phyloP scores from a whole-genome alignment of 129 eudicot genomes.

The Chrysanthemum seticuspe region DNA sequence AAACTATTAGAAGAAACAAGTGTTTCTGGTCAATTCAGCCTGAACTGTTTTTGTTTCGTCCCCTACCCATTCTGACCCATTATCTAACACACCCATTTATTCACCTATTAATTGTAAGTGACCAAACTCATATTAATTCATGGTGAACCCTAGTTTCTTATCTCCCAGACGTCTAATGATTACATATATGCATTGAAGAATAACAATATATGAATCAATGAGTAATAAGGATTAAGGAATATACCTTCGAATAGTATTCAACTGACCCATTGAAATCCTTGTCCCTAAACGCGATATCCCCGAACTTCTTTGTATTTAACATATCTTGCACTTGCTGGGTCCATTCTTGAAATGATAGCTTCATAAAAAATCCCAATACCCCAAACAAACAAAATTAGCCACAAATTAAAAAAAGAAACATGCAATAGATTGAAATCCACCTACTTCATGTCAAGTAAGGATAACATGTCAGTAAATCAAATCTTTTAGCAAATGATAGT shows the following conservation, averaged over 20 bases:
- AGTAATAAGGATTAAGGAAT: neutral
- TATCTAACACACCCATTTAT: no score
- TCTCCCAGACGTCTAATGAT: conserved; percentile 9
- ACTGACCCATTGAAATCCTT: conserved; percentile 82
- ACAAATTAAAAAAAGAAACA: neutral
- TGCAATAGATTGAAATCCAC: conserved; percentile 2
- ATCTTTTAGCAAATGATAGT: neutral
- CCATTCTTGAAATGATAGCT: conserved; percentile 99
- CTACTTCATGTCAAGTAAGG: no score
- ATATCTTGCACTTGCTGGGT: conserved; percentile 99
- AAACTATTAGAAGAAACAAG: neutral
- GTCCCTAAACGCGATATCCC: conserved; percentile 93
- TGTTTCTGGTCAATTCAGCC: neutral
- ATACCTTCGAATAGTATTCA: conserved; percentile 90
- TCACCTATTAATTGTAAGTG: neutral
- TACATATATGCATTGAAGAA: neutral
- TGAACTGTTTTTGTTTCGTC: neutral
- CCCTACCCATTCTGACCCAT: neutral
- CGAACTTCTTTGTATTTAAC: conserved; percentile 90
- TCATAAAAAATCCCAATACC: conserved; percentile 27
- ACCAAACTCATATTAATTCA: neutral
- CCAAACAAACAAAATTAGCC: conserved; percentile 14
- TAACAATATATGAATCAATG: neutral
- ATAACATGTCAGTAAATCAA: neutral
- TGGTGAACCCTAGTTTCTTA: neutral